These are phyloP conservation scores for Ajuga chamaepitys DNA, from an alignment of 257 asterid genomes.

Conservation along the genomic window DNA sequence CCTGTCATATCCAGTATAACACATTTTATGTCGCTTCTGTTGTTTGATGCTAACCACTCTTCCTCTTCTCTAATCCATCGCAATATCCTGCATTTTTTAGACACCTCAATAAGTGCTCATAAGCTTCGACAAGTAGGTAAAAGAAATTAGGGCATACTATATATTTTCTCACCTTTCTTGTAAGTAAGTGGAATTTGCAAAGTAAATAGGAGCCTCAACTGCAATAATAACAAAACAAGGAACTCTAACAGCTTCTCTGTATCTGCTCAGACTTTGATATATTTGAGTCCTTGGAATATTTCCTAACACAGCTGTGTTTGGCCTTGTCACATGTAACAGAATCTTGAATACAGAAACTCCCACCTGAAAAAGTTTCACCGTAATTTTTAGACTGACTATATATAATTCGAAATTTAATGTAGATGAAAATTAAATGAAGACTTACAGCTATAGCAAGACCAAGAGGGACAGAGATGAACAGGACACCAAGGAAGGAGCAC, in stretches of 20 bases:
- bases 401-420: not conserved
- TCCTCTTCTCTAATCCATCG: constrained; percentile 94
- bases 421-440: not conserved
- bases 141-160: no score
- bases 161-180: constrained; percentile 60
- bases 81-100: constrained; percentile 37
- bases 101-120: not conserved
- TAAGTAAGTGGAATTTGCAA: constrained; percentile 77
- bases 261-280: constrained; percentile 60
- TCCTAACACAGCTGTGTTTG: constrained; percentile 64
- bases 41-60: constrained; percentile 53
- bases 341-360: constrained; percentile 94
- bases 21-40: constrained; percentile 45
- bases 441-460: constrained; percentile 95
- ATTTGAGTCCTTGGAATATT: constrained; percentile 79
- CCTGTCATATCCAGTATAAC: constrained; percentile 90
- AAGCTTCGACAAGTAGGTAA: no score
- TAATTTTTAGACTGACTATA: not conserved
- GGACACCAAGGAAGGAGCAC: constrained; percentile 84
- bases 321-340: constrained; percentile 83
- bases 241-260: constrained; percentile 58
- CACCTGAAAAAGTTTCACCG: constrained; percentile 35
- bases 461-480: constrained; percentile 88
- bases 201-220: constrained; percentile 81
- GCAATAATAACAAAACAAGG: constrained; percentile 66